Conservation (phyloP, 768 basidiomycete genomes). For the Pleurotus djamor region DNA sequence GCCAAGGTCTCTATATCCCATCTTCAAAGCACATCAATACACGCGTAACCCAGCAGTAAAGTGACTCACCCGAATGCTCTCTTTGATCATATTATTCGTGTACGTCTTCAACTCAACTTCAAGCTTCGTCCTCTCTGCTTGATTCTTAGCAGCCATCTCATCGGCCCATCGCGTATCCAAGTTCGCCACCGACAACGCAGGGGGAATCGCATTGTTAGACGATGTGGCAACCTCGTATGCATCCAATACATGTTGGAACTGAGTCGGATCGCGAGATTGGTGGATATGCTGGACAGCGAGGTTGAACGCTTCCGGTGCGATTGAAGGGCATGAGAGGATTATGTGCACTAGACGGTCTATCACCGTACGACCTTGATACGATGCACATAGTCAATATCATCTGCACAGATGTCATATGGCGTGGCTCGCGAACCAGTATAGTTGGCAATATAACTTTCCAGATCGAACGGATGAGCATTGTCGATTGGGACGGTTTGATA, state of each 20-base stretch:
- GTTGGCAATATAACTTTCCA: slow-evolving; percentile 74
- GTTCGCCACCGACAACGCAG: slow-evolving; percentile 41
- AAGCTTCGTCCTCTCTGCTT: slow-evolving; percentile 75
- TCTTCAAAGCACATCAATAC: slow-evolving; percentile 41
- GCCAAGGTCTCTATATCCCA: slow-evolving; percentile 89
- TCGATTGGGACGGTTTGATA: slow-evolving; percentile 50
- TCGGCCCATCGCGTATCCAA: slow-evolving; percentile 77
- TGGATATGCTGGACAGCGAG: slow-evolving; percentile 64
- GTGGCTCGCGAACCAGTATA: slow-evolving; percentile 58
- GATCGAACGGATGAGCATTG: slow-evolving; percentile 84
- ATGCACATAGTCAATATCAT: neutral
- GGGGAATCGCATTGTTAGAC: slow-evolving; percentile 35
- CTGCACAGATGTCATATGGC: neutral
- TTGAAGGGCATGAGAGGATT: slow-evolving; percentile 57
- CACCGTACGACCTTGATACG: slow-evolving; percentile 64
- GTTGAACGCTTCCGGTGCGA: slow-evolving; percentile 72
- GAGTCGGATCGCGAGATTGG: slow-evolving; percentile 64
- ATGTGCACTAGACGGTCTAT: slow-evolving; percentile 74
- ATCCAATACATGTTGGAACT: slow-evolving; percentile 48
- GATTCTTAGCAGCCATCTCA: slow-evolving; percentile 59
- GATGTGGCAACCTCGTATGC: slow-evolving; percentile 49
- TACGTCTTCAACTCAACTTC: slow-evolving; percentile 96
- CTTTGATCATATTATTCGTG: slow-evolving; percentile 96
- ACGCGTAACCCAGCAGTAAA: neutral
- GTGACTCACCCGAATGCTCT: slow-evolving; percentile 83